Evolutionary conservation across 352 stramenopile species (phyloP).

Genomic region (Phytophthora tubulina): DNA sequence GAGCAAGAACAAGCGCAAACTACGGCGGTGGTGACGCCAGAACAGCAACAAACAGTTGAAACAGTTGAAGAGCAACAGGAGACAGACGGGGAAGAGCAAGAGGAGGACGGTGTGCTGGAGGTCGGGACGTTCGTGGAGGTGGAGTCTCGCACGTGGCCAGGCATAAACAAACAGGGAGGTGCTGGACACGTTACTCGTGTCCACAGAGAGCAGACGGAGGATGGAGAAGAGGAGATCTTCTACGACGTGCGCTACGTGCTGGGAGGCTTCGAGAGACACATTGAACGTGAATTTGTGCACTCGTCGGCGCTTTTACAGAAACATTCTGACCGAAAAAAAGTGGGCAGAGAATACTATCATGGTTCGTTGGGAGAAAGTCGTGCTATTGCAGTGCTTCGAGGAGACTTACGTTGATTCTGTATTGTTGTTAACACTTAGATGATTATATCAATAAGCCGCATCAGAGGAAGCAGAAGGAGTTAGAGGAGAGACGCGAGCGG

Average conservation of each 20-base stretch:
- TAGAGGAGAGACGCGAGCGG: constrained; percentile 15
- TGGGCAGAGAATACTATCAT: constrained; percentile 73
- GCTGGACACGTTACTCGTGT: constrained; percentile 65
- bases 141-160: constrained; percentile 83
- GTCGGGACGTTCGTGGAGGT: constrained; percentile 67
- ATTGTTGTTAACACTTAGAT: constrained; percentile 40
- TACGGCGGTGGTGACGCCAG: background rate
- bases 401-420: constrained; percentile 1
- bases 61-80: background rate
- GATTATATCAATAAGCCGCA: constrained; percentile 60
- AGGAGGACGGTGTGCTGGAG: constrained; percentile 34
- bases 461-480: constrained; percentile 38
- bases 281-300: constrained; percentile 76
- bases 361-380: constrained; percentile 34
- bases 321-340: constrained; percentile 47
- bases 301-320: constrained; percentile 56
- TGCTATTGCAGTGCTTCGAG: background rate
- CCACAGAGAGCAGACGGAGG: constrained; percentile 38
- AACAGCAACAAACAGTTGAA: background rate
- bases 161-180: constrained; percentile 89
- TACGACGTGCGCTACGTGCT: constrained; percentile 89
- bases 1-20: constrained; percentile 7
- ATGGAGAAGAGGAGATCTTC: constrained; percentile 49
- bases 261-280: constrained; percentile 78
- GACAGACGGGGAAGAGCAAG: background rate